Evolutionary conservation across 23 red algal species (phyloP).

Genomic region (Gracilaria gracilis): DNA sequence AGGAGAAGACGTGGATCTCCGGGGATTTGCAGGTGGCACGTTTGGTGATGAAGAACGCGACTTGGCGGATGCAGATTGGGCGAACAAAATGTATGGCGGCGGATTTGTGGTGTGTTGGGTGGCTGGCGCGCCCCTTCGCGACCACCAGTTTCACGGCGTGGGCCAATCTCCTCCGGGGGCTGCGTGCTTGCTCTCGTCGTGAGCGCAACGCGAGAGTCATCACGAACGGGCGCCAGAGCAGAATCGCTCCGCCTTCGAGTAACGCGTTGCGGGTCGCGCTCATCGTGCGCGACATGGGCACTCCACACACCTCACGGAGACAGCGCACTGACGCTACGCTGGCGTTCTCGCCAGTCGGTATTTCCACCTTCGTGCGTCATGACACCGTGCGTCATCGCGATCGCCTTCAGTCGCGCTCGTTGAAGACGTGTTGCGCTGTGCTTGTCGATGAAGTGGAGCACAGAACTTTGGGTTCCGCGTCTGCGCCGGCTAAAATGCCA

Average conservation of each 20-base stretch:
- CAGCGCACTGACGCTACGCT: neutral
- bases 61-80: neutral
- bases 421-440: neutral
- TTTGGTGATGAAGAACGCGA: neutral
- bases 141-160: neutral
- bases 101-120: neutral
- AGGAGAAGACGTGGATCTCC: neutral
- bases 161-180: neutral
- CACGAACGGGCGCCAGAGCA: neutral
- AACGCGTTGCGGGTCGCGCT: neutral
- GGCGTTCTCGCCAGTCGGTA: neutral
- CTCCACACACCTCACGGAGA: neutral
- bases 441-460: neutral
- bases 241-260: no score
- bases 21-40: no score
- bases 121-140: neutral
- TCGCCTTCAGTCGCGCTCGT: neutral
- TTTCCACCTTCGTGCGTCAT: slow-evolving; percentile 14
- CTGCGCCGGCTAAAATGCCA: neutral
- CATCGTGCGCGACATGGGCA: neutral
- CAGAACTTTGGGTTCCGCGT: neutral
- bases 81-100: neutral
- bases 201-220: neutral
- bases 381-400: neutral
- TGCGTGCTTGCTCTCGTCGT: neutral